Conservation (phyloP, 768 basidiomycete genomes). For the Neoboletus brunneissimus region DNA sequence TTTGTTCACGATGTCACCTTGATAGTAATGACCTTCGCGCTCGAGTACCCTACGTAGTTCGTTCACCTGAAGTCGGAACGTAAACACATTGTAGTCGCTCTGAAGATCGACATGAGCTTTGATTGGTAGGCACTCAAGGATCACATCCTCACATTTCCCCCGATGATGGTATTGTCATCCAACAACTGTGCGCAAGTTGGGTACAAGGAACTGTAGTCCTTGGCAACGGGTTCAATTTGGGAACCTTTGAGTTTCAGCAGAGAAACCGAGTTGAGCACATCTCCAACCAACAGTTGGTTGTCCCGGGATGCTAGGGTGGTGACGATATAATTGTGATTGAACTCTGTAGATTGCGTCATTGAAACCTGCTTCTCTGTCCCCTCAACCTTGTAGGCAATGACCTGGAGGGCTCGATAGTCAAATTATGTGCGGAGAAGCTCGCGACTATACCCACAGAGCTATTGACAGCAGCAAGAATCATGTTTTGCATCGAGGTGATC, state of each 20-base stretch:
- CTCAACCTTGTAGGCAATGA: conserved; percentile 47
- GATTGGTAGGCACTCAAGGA: background rate
- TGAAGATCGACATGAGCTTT: conserved; percentile 30
- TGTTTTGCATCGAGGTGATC: conserved; percentile 46
- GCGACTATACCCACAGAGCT: conserved; percentile 54
- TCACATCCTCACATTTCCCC: conserved; percentile 61
- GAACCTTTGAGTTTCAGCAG: conserved; percentile 50
- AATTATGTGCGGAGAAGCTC: background rate
- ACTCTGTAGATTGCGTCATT: conserved; percentile 45
- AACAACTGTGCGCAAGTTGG: conserved; percentile 64
- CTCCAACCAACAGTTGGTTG: conserved; percentile 65
- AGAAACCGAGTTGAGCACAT: conserved; percentile 78
- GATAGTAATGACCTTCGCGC: conserved; percentile 64
- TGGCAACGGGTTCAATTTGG: conserved; percentile 54
- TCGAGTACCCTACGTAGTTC: conserved; percentile 50
- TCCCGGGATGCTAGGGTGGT: conserved; percentile 58
- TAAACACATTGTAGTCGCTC: conserved; percentile 66
- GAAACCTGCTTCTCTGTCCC: conserved; percentile 31
- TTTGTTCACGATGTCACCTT: conserved; percentile 76
- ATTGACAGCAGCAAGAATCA: conserved; percentile 70
- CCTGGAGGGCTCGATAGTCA: conserved; percentile 30
- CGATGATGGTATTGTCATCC: conserved; percentile 56
- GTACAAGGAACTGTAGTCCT: conserved; percentile 75
- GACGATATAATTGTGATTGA: conserved; percentile 84
- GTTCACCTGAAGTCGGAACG: conserved; percentile 50